phyloP scores from a whole-genome alignment of 495 filamentous ascomycete species.

The Cryomyces minteri region DNA sequence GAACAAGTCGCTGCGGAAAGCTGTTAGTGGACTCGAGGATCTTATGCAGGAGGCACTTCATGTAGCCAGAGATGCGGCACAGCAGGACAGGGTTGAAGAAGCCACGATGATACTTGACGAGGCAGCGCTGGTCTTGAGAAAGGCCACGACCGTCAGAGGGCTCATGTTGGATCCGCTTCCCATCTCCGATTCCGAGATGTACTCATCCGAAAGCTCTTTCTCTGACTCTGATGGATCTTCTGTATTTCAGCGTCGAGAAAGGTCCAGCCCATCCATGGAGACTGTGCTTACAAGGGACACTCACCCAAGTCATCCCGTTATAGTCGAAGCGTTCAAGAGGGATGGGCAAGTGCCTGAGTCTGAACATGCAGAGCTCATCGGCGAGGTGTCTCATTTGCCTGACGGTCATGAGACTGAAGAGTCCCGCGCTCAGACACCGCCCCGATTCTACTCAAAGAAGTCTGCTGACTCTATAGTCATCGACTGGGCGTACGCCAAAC shows the following conservation, averaged over 20 bases:
- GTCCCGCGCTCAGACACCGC: constrained; percentile 5
- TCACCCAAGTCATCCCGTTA: constrained; percentile 6
- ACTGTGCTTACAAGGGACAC: constrained; percentile 7
- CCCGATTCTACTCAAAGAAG: constrained; percentile 7
- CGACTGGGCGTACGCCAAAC: constrained; percentile 8
- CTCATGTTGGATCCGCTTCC: background rate
- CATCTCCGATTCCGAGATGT: background rate
- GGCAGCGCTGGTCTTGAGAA: constrained; percentile 11
- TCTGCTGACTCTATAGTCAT: constrained; percentile 10
- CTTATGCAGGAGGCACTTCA: constrained; percentile 15
- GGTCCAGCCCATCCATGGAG: background rate
- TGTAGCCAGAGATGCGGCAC: constrained; percentile 11
- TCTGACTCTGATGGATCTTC: background rate
- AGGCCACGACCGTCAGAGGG: constrained; percentile 4
- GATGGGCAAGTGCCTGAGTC: constrained; percentile 1
- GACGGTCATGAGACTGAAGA: background rate
- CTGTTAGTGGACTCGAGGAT: constrained; percentile 14
- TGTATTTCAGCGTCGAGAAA: background rate
- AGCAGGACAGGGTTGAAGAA: constrained; percentile 10
- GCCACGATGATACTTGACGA: constrained; percentile 16
- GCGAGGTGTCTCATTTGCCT: background rate
- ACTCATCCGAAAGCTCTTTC: background rate
- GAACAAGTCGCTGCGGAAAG: constrained; percentile 1
- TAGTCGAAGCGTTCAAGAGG: constrained; percentile 1
- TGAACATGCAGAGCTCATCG: background rate